Conservation (phyloP, 129 eudicot species). For the Chrysanthemum makinoi region DNA sequence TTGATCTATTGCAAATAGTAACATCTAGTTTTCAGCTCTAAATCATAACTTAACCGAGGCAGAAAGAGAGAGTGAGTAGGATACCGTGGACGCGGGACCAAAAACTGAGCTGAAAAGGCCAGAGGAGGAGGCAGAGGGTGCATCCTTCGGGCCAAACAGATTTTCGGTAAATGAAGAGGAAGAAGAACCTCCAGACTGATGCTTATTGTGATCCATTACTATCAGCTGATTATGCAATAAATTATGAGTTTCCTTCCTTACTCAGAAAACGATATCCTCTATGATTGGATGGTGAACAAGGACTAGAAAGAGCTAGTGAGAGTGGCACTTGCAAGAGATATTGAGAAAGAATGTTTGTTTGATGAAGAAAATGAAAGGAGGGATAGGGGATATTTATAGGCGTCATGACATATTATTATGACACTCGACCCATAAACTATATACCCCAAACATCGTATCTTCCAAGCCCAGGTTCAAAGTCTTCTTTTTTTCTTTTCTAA, state of each 20-base stretch:
- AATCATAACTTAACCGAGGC: neutral
- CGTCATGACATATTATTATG: conserved; percentile 19
- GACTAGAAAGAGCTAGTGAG: neutral
- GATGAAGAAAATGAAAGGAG: conserved; percentile 38
- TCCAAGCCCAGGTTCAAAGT: conserved; percentile 16
- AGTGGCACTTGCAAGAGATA: neutral
- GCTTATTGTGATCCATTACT: conserved; percentile 63
- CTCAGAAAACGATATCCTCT: conserved; percentile 2
- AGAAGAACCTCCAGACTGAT: conserved; percentile 30
- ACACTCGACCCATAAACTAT: conserved; percentile 29
- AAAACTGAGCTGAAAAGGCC: conserved; percentile 69
- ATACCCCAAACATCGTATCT: conserved; percentile 16
- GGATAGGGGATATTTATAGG: conserved; percentile 32
- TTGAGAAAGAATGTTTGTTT: conserved; percentile 14
- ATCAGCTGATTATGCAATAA: neutral
- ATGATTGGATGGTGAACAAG: neutral
- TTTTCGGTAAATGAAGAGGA: conserved; percentile 61
- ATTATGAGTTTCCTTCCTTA: neutral
- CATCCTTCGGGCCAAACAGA: conserved; percentile 81
- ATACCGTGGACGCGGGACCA: conserved; percentile 72
- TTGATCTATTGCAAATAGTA: neutral
- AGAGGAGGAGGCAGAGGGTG: conserved; percentile 46
- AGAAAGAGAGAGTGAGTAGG: neutral
- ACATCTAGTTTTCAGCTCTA: neutral
- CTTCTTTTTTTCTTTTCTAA: neutral